Conservation (phyloP, 805 yeast species). For the Citeromyces matritensis region DNA sequence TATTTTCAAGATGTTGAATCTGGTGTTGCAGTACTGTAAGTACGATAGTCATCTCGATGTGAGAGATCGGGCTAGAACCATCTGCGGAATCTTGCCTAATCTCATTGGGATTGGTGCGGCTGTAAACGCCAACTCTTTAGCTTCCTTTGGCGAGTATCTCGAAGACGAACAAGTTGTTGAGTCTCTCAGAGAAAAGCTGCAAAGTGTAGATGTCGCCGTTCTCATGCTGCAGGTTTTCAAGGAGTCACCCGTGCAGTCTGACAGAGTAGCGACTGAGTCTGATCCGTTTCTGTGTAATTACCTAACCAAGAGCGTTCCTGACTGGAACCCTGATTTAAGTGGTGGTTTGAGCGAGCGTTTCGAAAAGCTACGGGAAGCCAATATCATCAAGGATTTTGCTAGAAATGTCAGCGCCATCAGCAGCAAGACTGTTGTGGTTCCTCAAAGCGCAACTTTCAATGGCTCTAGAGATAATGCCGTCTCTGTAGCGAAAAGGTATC, state of each 20-base stretch:
- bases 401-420: conserved; percentile 10
- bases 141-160: conserved; percentile 6
- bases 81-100: conserved; percentile 41
- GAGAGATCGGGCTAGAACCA: conserved; percentile 72
- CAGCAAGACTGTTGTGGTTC: neutral
- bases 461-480: neutral
- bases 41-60: conserved; percentile 67
- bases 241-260: conserved; percentile 8
- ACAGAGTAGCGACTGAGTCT: neutral
- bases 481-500: conserved; percentile 24
- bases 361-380: conserved; percentile 14
- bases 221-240: conserved; percentile 14
- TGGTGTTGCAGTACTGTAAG: conserved; percentile 46
- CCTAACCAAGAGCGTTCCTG: neutral
- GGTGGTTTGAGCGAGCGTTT: conserved; percentile 9
- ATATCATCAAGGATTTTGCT: conserved; percentile 22
- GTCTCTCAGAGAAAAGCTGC: conserved; percentile 6
- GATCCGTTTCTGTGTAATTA: neutral
- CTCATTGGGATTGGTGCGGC: conserved; percentile 16
- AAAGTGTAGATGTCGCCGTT: conserved; percentile 12
- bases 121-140: conserved; percentile 7
- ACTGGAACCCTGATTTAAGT: neutral
- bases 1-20: conserved; percentile 38
- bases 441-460: neutral
- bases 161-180: neutral